Percentiles rank a stretch among this genome's conserved stretches.
These are phyloP conservation scores for Candida methanosorbosa DNA, from an alignment of 805 yeast genomes.

Conservation along the genomic window DNA sequence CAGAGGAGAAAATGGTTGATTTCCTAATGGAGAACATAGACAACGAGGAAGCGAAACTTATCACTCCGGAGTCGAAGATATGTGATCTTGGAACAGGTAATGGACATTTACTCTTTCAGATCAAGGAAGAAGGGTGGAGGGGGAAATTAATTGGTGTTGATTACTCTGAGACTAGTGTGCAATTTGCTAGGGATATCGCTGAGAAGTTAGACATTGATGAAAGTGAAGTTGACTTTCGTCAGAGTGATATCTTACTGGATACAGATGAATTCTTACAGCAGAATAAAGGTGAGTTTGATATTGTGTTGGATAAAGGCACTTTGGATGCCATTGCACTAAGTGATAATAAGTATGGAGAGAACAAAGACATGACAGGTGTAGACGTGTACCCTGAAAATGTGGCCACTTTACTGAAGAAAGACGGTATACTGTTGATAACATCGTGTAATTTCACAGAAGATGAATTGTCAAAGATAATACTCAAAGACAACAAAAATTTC, in stretches of 20 bases:
- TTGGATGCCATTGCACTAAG: conserved; percentile 93
- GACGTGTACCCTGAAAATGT: conserved; percentile 60
- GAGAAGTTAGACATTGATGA: conserved; percentile 26
- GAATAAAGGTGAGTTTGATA: conserved; percentile 42
- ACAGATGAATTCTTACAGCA: conserved; percentile 24
- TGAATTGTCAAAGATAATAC: conserved; percentile 54
- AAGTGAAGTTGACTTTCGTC: conserved; percentile 42
- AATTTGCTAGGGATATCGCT: conserved; percentile 61
- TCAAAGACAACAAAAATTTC: conserved; percentile 32
- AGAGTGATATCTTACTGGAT: conserved; percentile 57
- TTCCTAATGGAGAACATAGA: conserved; percentile 50
- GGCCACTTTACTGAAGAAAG: conserved; percentile 41
- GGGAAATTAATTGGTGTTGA: conserved; percentile 70
- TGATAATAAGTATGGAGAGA: conserved; percentile 40
- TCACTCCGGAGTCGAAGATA: conserved; percentile 30
- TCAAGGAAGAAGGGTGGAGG: conserved; percentile 55
- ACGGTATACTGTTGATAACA: conserved; percentile 67
- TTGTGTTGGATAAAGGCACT: conserved; percentile 90
- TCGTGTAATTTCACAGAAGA: conserved; percentile 89
- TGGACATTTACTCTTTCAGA: conserved; percentile 75
- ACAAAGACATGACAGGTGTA: conserved; percentile 35
- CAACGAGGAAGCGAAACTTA: conserved; percentile 9
- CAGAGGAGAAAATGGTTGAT: conserved; percentile 76
- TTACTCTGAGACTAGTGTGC: conserved; percentile 73
- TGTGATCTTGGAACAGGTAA: conserved; percentile 94